A percentile compares a stretch with the other conserved stretches of the same genome.
These are phyloP conservation scores for Pythium coloratum DNA, from an alignment of 352 stramenopile species.

Conservation along the genomic window DNA sequence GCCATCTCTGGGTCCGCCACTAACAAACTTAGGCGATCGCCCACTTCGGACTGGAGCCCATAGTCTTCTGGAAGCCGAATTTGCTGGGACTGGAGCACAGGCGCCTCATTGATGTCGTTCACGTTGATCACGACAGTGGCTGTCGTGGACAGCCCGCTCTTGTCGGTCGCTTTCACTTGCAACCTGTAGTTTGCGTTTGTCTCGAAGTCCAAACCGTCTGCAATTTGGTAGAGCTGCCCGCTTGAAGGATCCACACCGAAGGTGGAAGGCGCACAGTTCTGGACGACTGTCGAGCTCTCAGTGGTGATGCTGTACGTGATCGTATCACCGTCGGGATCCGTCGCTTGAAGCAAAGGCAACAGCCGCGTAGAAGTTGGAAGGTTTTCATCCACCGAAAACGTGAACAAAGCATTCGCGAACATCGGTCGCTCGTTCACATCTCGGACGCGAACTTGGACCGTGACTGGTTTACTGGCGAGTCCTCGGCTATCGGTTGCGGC, in stretches of 20 bases:
- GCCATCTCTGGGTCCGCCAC: constrained; percentile 24
- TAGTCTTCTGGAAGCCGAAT: constrained; percentile 27
- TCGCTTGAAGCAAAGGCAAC: constrained; percentile 15
- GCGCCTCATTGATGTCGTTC: constrained; percentile 39
- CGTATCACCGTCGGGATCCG: constrained; percentile 34
- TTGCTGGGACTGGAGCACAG: constrained; percentile 19
- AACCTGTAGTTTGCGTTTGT: constrained; percentile 11
- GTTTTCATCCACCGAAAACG: constrained; percentile 34
- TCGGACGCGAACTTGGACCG: constrained; percentile 26
- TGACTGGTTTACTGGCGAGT: constrained; percentile 10
- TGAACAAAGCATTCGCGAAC: constrained; percentile 6
- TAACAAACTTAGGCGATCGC: background rate
- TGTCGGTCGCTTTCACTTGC: constrained; percentile 24
- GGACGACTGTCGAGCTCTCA: constrained; percentile 12
- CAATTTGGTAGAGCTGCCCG: constrained; percentile 40
- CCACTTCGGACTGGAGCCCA: background rate
- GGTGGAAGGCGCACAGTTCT: constrained; percentile 20
- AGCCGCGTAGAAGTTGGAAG: constrained; percentile 21
- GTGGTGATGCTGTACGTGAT: constrained; percentile 29
- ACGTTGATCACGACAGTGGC: constrained; percentile 24
- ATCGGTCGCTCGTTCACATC: constrained; percentile 39
- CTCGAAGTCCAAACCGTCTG: constrained; percentile 41
- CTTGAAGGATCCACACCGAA: constrained; percentile 45
- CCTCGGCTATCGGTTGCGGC: constrained; percentile 23
- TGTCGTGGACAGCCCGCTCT: constrained; percentile 18